A percentile compares a stretch with the other conserved stretches of the same genome.
Conservation (phyloP, 1,139 yeast species). For the Lodderomyces beijingensis region DNA sequence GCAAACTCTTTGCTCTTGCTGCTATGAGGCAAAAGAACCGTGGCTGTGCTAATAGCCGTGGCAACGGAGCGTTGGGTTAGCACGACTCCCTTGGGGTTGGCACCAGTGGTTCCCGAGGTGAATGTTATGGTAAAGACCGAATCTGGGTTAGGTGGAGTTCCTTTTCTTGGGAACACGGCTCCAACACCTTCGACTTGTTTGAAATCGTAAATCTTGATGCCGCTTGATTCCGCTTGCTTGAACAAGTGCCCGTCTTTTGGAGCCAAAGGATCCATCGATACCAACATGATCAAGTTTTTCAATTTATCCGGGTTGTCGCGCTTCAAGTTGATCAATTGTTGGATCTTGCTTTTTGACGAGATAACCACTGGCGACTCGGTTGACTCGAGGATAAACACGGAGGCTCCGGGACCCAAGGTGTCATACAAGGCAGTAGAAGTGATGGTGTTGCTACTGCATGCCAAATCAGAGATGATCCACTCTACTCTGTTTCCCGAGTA, state of each 20-base stretch:
- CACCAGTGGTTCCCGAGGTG: conserved; percentile 42
- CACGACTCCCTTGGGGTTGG: conserved; percentile 38
- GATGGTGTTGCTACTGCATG: conserved; percentile 32
- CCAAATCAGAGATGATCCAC: conserved; percentile 37
- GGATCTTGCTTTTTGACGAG: conserved; percentile 29
- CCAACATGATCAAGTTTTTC: conserved; percentile 24
- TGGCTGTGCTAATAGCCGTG: conserved; percentile 16
- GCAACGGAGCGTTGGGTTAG: conserved; percentile 28
- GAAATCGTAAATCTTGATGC: conserved; percentile 28
- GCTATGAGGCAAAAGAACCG: conserved; percentile 11
- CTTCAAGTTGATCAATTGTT: conserved; percentile 24
- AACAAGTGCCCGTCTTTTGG: conserved; percentile 17
- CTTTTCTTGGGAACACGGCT: conserved; percentile 19
- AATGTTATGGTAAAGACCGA: conserved; percentile 37
- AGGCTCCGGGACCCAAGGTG: conserved; percentile 34
- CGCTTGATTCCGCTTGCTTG: conserved; percentile 18
- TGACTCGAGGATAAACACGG: conserved; percentile 29
- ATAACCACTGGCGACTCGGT: conserved; percentile 36
- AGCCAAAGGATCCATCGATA: conserved; percentile 35
- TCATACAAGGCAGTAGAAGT: conserved; percentile 40
- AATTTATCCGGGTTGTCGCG: conserved; percentile 20
- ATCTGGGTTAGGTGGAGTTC: conserved; percentile 25
- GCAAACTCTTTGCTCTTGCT: conserved; percentile 18
- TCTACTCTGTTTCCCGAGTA: conserved; percentile 34
- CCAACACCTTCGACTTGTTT: conserved; percentile 29